phyloP scores from a whole-genome alignment of 164 flowering plant species.

The Nelumbo lutea region DNA sequence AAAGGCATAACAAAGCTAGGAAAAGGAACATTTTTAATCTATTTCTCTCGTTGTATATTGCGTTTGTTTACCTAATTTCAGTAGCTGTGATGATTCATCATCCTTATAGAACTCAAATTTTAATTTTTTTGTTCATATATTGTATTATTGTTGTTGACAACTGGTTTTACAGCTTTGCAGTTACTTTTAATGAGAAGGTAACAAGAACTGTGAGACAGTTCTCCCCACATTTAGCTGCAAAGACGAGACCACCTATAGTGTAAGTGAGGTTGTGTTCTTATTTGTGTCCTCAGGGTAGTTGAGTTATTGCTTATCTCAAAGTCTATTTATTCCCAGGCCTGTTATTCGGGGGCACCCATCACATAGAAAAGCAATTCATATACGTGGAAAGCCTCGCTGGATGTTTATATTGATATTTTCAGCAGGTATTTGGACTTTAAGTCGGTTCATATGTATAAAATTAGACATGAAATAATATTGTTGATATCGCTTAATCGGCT shows the following conservation, averaged over 20 bases:
- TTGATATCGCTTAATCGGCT: not conserved
- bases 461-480: not conserved
- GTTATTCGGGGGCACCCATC: constrained; percentile 98
- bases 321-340: constrained; percentile 48
- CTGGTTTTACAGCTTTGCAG: constrained; percentile 78
- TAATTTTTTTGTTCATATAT: not conserved
- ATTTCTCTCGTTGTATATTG: not conserved
- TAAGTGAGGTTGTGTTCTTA: constrained; percentile 27
- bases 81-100: no score
- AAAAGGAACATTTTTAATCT: not conserved
- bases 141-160: constrained; percentile 12
- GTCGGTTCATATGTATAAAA: not conserved
- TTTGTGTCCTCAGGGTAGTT: constrained; percentile 4
- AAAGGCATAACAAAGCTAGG: no score
- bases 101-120: no score
- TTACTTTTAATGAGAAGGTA: constrained; percentile 89
- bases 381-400: constrained; percentile 97
- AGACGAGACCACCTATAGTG: constrained; percentile 96
- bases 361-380: constrained; percentile 67
- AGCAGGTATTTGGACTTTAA: constrained; percentile 37
- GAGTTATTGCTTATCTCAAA: not conserved
- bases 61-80: no score
- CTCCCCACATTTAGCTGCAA: constrained; percentile 96
- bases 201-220: constrained; percentile 88
- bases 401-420: constrained; percentile 66